Conservation (phyloP, 1,139 yeast genomes). For the Yamadazyma epiphylla region DNA sequence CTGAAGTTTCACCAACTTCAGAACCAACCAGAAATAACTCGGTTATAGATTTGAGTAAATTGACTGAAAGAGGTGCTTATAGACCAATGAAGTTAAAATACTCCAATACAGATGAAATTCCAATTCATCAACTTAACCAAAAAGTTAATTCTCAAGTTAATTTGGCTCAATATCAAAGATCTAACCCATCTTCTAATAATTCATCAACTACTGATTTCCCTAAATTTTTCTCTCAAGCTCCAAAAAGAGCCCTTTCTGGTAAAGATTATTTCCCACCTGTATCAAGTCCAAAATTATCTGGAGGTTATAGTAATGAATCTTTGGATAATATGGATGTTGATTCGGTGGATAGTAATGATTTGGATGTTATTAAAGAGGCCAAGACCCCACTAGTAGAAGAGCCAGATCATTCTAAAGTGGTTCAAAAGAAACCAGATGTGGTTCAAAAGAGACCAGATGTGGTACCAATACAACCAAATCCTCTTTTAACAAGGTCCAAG, state of each 20-base stretch:
- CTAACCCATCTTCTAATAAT: conserved; percentile 21
- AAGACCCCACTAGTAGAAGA: too few relatives aligned
- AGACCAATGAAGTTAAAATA: conserved; percentile 40
- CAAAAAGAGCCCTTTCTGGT: conserved; percentile 21
- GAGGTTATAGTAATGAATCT: conserved; percentile 8
- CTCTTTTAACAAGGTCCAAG: conserved; percentile 23
- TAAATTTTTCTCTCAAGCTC: conserved; percentile 12
- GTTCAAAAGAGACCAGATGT: conserved; percentile 3
- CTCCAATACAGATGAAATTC: conserved; percentile 38
- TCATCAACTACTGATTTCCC: conserved; percentile 29
- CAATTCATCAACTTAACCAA: conserved; percentile 36
- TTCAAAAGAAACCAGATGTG: too few relatives aligned
- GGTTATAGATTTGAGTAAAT: conserved; percentile 39
- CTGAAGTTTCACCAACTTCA: conserved; percentile 43
- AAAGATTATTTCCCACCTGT: conserved; percentile 27
- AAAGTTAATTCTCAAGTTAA: conserved; percentile 40
- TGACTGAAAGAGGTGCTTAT: conserved; percentile 33
- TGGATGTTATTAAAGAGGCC: conserved; percentile 24
- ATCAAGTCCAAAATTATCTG: conserved; percentile 9
- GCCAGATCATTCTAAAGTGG: too few relatives aligned
- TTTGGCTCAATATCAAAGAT: conserved; percentile 26
- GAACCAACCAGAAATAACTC: conserved; percentile 44
- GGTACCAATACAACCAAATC: conserved; percentile 8
- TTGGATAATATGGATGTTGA: conserved; percentile 10
- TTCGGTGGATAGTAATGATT: conserved; percentile 18